phyloP scores from a whole-genome alignment of 768 basidiomycete species.

The Mycena maculata region DNA sequence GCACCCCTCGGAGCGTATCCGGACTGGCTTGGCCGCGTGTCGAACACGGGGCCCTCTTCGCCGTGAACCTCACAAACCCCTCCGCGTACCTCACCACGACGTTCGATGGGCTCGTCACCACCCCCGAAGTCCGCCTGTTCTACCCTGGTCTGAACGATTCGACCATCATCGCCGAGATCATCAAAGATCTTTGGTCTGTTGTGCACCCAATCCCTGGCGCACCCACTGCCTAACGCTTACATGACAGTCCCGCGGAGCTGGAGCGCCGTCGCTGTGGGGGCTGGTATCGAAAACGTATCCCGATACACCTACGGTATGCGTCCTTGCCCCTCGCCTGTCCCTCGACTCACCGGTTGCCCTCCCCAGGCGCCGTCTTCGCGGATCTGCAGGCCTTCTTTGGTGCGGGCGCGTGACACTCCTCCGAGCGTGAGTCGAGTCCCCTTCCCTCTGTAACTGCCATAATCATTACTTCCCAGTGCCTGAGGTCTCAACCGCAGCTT shows the following conservation, averaged over 20 bases:
- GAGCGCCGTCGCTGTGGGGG: not conserved
- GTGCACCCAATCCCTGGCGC: too few relatives aligned
- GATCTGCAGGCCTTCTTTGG: slow-evolving; percentile 25
- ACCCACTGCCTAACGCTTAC: not conserved
- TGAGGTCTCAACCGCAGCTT: too few relatives aligned
- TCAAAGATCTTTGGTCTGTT: slow-evolving; percentile 28
- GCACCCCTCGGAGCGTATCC: slow-evolving; percentile 34
- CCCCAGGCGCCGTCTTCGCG: slow-evolving; percentile 26
- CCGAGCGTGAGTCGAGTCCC: slow-evolving; percentile 29
- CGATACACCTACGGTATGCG: not conserved
- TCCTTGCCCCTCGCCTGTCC: not conserved
- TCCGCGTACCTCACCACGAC: slow-evolving; percentile 21
- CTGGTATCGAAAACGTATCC: not conserved
- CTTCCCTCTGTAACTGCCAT: too few relatives aligned
- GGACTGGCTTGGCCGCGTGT: slow-evolving; percentile 26
- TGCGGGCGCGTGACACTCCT: slow-evolving; percentile 35
- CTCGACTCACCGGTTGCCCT: not conserved
- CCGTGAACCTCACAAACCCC: slow-evolving; percentile 29
- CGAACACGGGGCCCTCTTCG: slow-evolving; percentile 35
- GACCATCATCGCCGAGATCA: slow-evolving; percentile 27
- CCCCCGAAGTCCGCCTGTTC: slow-evolving; percentile 26
- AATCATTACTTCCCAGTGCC: too few relatives aligned
- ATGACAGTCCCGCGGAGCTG: slow-evolving; percentile 1
- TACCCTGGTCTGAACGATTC: slow-evolving; percentile 38
- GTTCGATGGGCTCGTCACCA: slow-evolving; percentile 17